These are phyloP conservation scores for Fusarium avenaceum DNA, from an alignment of 2,329 filamentous ascomycete genomes.

Conservation along the genomic window DNA sequence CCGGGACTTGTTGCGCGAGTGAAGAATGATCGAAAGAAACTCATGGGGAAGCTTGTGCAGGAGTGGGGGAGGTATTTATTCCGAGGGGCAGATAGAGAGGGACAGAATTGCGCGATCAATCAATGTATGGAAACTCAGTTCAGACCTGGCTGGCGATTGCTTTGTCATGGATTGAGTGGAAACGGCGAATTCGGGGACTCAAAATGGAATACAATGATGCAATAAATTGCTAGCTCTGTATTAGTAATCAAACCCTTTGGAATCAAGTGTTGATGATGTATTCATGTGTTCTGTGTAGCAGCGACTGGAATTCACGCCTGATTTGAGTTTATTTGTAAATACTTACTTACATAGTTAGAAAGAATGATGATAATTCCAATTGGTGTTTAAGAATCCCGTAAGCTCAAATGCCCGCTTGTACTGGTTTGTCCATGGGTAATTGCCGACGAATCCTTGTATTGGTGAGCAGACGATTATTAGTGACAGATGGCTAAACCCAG, in stretches of 20 bases:
- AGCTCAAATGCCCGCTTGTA: constrained; percentile 8
- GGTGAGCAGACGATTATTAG: background rate
- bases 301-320: background rate
- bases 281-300: background rate
- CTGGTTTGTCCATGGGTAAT: background rate
- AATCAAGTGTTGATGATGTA: constrained; percentile 11
- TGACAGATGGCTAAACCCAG: background rate
- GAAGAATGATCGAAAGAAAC: constrained; percentile 81
- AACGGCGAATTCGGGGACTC: constrained; percentile 11
- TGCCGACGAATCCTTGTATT: constrained; percentile 6
- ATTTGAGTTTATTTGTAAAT: background rate
- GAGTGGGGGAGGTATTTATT: constrained; percentile 41
- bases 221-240: constrained; percentile 30
- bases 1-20: constrained; percentile 69
- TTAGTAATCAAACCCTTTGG: constrained; percentile 33
- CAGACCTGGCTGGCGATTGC: constrained; percentile 18
- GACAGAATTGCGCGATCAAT: constrained; percentile 24
- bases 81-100: constrained; percentile 16
- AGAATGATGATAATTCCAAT: background rate
- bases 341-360: background rate
- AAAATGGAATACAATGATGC: constrained; percentile 43
- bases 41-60: constrained; percentile 59
- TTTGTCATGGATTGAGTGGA: constrained; percentile 42
- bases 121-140: constrained; percentile 1
- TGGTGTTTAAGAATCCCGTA: constrained; percentile 15